Percentiles rank a stretch among this genome's conserved stretches.
Conservation (phyloP, 1,284 basidiomycete species). For the Austropuccinia psidii region DNA sequence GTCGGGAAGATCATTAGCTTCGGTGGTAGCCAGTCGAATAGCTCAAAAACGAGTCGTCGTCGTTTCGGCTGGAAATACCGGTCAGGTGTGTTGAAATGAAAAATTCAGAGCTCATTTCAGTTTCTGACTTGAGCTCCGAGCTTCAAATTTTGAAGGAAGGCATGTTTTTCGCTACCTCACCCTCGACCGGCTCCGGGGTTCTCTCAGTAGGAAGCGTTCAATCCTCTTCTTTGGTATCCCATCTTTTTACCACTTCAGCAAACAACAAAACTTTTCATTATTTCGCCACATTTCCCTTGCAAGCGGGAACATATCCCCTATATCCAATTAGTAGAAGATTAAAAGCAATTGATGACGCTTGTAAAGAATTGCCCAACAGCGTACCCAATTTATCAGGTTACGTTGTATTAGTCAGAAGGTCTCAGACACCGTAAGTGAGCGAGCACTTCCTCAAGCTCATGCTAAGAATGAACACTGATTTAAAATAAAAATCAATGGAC, state of each 20-base stretch:
- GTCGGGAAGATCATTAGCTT: slow-evolving; percentile 24
- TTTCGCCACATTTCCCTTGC: slow-evolving; percentile 26
- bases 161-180: slow-evolving; percentile 49
- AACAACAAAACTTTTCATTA: slow-evolving; percentile 23
- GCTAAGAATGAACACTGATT: too few species aligned
- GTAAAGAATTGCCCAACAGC: slow-evolving; percentile 1
- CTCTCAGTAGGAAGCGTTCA: slow-evolving; percentile 45
- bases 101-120: background rate
- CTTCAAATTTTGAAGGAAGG: slow-evolving; percentile 45
- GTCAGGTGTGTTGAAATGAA: slow-evolving; percentile 39
- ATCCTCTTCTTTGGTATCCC: slow-evolving; percentile 21
- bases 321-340: slow-evolving; percentile 19
- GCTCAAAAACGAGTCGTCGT: slow-evolving; percentile 35
- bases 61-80: slow-evolving; percentile 49
- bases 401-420: slow-evolving; percentile 28
- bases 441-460: background rate
- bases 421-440: slow-evolving; percentile 23
- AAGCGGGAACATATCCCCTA: slow-evolving; percentile 18
- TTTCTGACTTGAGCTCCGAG: background rate
- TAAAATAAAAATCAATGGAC: background rate
- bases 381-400: slow-evolving; percentile 17
- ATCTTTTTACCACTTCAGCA: slow-evolving; percentile 31
- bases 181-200: slow-evolving; percentile 47
- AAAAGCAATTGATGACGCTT: slow-evolving; percentile 28
- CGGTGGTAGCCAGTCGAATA: slow-evolving; percentile 32